Base-by-base conservation (phyloP, 345 rosid species). In the Diplotaxis tenuifolia region DNA sequence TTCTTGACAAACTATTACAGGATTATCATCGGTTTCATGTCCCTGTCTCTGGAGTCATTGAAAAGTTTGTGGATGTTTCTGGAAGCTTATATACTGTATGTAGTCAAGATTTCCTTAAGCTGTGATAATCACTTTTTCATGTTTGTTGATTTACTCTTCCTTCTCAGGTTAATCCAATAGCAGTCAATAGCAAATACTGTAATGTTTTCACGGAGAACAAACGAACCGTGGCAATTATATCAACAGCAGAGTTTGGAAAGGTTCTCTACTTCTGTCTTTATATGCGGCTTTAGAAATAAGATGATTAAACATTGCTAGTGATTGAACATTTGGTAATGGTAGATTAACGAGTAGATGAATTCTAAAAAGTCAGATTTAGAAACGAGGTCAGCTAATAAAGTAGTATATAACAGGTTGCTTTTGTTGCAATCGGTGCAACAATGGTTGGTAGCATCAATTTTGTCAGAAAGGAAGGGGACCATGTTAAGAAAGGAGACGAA, bases 361-460 rank as follows among this genome's bases (percentile, higher is more conserved):
- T 29, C 15, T 59, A 59, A 42, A 59, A 56, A 59, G 42, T 20
- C 22, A 29, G 6, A 16, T 8, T 59, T 9, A 16, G 38, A 45
- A 15, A 45, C 22, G 16, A 58, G 40, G 22, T 67, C 19, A 59
- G 28, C 20, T 57, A 58, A 49, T 42, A 74, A 42, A 56, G 28
- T 53, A 22, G 21, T 57, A 7, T 68, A 42, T 57, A 65, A 70
- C 83, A 91, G 98, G 96, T 94, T 42, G 98, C 97, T 50, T 86
- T 94, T 80, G 86, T 91, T 76, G 97, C 98, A 14, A 91, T 94
- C 20, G 93, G 98, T 50, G 98, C 98, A 72, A 89, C 98, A 31
- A 89, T 94, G 98, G 98, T 94, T 54, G 97, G 98, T 67, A 88
- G 97, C 78, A 89, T 91, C 55, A 86, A 79, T 64, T 88, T 93